These are phyloP conservation scores for Talaromyces trachyspermus DNA, from an alignment of 495 filamentous ascomycete species.

Conservation along the genomic window DNA sequence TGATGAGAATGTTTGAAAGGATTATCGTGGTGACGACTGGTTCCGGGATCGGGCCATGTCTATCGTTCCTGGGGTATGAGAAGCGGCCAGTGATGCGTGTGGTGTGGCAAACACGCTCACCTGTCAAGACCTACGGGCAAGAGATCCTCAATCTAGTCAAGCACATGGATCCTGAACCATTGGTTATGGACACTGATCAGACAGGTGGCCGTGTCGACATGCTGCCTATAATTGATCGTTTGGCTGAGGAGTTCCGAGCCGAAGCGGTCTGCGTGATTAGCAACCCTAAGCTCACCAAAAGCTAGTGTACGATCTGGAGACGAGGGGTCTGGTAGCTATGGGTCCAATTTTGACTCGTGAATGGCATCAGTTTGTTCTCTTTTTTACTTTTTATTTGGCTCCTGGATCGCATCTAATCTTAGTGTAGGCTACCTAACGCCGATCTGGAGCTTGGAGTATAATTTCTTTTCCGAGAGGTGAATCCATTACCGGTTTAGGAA, in stretches of 20 bases:
- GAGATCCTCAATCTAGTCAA: conserved; percentile 43
- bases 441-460: too few relatives aligned
- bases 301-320: conserved; percentile 68
- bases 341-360: conserved; percentile 80
- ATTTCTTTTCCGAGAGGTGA: too few relatives aligned
- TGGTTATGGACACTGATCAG: conserved; percentile 47
- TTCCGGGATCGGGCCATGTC: conserved; percentile 65
- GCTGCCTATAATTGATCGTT: conserved; percentile 48
- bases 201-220: conserved; percentile 43
- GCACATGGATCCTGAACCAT: conserved; percentile 42
- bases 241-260: conserved; percentile 50
- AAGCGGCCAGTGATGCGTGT: conserved; percentile 46
- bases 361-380: too few relatives aligned
- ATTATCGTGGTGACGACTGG: conserved; percentile 76
- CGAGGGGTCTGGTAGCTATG: conserved; percentile 60
- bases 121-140: conserved; percentile 46
- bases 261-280: conserved; percentile 73
- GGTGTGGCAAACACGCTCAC: conserved; percentile 51
- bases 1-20: conserved; percentile 59
- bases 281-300: conserved; percentile 63
- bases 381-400: too few relatives aligned
- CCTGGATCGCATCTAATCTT: too few relatives aligned
- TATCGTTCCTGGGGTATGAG: conserved; percentile 42
- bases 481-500: too few relatives aligned
- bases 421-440: too few relatives aligned